Base-by-base conservation (phyloP, 352 stramenopile genomes). In the Phytophthora megakarya region DNA sequence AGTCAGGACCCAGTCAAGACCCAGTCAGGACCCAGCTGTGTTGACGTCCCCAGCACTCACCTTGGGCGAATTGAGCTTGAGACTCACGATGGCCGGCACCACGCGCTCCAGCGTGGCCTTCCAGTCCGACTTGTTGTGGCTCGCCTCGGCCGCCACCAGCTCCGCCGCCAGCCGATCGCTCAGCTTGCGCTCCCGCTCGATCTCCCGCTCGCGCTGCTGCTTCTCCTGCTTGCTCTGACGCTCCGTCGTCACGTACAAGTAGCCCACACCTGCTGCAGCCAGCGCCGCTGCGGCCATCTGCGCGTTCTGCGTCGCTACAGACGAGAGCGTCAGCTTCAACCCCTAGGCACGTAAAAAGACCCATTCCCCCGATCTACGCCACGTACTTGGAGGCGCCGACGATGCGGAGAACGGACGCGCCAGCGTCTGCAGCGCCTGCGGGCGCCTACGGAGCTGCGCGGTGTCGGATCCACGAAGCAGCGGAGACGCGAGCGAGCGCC, bases 11-110 rank as follows among this genome's bases (percentile, higher is more conserved):
- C n/a, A n/a, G n/a, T n/a, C n/a, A 35, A 44, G 9, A 60, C 13
- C 38, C 40, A 60, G 16, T 62, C 16, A 54, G 28, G 38, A 46
- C 11, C 50, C n/a, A n/a, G n/a, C n/a, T n/a, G n/a, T 50, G 23
- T 35, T 61, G 42, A 38, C 12, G 25, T 61, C 40, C 67, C 3
- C n/a, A 45, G 3, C 40, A 49, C 7, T 8, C 28, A 93, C 86
- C 78, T 95, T 95, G 12, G 87, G 87, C 18, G 84, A 91, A 61
- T 95, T 95, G 21, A 95, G 80, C 65, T 95, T 95, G n/a, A 95
- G 74, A 47, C 83, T 92, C 15, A 95, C 87, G 44, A 96, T 96
- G 12, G 87, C 87, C 11, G 87, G 86, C 21, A 96, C 84, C 15
- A 94, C 85, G 12, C 82, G 84, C 63, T 96, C 84, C 0, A 96